Evolutionary conservation across 805 yeast genomes (phyloP), one percentile per base, ranked within the genome.

Genomic region (Candida tallmaniae): DNA sequence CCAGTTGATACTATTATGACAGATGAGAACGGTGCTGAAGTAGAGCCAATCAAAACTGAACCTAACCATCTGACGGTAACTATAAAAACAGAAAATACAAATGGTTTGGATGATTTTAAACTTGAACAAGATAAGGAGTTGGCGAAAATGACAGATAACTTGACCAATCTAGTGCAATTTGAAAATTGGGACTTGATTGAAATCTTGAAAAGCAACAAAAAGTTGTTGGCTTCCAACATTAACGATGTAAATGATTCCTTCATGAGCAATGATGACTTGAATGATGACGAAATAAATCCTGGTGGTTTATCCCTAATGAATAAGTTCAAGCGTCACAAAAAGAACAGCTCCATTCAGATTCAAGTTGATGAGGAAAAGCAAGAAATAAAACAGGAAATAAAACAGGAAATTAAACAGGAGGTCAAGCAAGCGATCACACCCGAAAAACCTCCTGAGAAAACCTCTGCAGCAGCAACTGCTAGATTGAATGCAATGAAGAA

Each of bases 401-500:
- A 44, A 31, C 14, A 12, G 14, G 35, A 31, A 21, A 7, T 16
- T 11, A 23, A 34, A 23, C 23, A 19, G n/a, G 29, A 25, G n/a
- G 4, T 12, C 21, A 5, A 30, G 11, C 14, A 14, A 16, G 5
- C 4, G 9, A 12, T 27, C 11, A 29, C 34, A 23, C 6, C 31
- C 11, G 27, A 20, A 10, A 19, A 16, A 18, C 26, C 31, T 11
- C 28, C 8, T 31, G 42, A 33, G 41, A 29, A 15, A 32, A 30
- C 45, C 23, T 32, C 41, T 9, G 27, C 45, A 3, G 42, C 45
- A 15, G 44, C 74, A 26, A 80, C 83, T 32, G 89, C 95, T 0
- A 76, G 97, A 55, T 74, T 88, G 70, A 75, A 86, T 41, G 97
- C 96, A 2, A 78, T 90, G 85, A 96, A 96, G n/a, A 83, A 83